Percentiles rank a stretch among this genome's conserved stretches.
These are phyloP conservation scores for Pisolithus orientalis DNA, from an alignment of 768 basidiomycete genomes.

Conservation along the genomic window DNA sequence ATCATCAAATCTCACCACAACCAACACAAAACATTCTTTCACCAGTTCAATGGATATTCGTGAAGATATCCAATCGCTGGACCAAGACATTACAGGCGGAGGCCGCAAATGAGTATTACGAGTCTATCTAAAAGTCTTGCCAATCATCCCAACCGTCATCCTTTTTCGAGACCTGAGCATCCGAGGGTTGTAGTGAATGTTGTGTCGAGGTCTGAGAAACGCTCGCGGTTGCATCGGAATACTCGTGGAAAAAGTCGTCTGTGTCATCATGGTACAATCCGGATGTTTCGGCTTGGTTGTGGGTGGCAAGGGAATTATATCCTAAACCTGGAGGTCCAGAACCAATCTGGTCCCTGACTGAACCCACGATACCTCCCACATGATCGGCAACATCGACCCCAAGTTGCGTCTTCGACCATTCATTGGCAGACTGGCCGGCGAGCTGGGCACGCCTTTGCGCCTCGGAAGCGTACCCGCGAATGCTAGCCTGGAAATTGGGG, in stretches of 20 bases:
- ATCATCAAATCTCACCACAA: background rate
- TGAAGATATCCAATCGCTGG: background rate
- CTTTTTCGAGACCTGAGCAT: slow-evolving; percentile 23
- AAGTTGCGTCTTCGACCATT: slow-evolving; percentile 69
- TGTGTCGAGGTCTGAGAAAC: slow-evolving; percentile 5
- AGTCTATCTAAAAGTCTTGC: slow-evolving; percentile 63
- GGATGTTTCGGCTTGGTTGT: slow-evolving; percentile 50
- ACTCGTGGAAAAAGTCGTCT: slow-evolving; percentile 53
- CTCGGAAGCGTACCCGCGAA: slow-evolving; percentile 66
- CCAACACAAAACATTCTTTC: too few species aligned
- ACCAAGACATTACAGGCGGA: background rate
- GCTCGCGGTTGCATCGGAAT: slow-evolving; percentile 17
- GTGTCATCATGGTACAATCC: slow-evolving; percentile 55
- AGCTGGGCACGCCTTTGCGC: slow-evolving; percentile 58
- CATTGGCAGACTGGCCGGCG: slow-evolving; percentile 61
- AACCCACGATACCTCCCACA: slow-evolving; percentile 63
- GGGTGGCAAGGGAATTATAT: slow-evolving; percentile 41
- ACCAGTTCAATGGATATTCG: too few species aligned
- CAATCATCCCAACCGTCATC: slow-evolving; percentile 71
- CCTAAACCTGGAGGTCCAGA: slow-evolving; percentile 50
- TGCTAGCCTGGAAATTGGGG: slow-evolving; percentile 68
- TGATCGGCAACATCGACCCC: slow-evolving; percentile 85
- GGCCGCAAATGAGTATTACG: background rate
- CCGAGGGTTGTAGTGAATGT: slow-evolving; percentile 4
- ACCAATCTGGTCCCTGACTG: slow-evolving; percentile 51